Evolutionary conservation across 306 rosid genomes (phyloP).

Genomic region (Corylus heterophylla): DNA sequence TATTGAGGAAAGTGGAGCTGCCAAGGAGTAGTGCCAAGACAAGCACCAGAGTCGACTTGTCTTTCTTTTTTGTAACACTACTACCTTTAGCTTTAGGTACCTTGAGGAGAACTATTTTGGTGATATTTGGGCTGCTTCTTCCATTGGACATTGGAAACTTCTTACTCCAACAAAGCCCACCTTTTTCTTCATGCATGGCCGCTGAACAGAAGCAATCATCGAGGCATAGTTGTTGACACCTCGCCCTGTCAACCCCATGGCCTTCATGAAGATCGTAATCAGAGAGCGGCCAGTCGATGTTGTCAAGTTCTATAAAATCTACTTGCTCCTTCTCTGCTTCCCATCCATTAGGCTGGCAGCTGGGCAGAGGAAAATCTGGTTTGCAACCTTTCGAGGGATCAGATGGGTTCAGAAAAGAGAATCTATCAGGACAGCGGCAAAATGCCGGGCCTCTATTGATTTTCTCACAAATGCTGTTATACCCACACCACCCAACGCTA

Average conservation of each 20-base stretch:
- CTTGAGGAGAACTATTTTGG: background rate
- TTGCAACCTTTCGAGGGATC: slow-evolving; percentile 16
- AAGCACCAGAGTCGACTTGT: slow-evolving; percentile 7
- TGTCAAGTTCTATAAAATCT: background rate
- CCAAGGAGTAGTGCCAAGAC: slow-evolving; percentile 31
- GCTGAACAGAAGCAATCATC: slow-evolving; percentile 23
- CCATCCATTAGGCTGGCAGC: slow-evolving; percentile 19
- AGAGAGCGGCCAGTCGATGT: slow-evolving; percentile 24
- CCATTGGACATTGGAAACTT: slow-evolving; percentile 32
- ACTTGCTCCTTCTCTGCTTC: slow-evolving; percentile 11
- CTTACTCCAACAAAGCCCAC: slow-evolving; percentile 24
- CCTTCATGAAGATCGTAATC: background rate
- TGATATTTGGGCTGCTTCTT: background rate
- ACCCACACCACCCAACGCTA: slow-evolving; percentile 30
- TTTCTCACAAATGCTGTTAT: slow-evolving; percentile 23
- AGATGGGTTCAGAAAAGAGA: slow-evolving; percentile 7
- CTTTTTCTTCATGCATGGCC: background rate
- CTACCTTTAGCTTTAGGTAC: background rate
- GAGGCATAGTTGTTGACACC: slow-evolving; percentile 15
- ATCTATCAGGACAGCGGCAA: slow-evolving; percentile 31
- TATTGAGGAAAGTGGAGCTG: slow-evolving; percentile 30
- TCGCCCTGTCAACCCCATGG: background rate
- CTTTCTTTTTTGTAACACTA: background rate
- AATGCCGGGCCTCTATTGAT: background rate
- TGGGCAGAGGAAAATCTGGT: slow-evolving; percentile 32